Evolutionary conservation across 192 early-diverging fungal species (phyloP).

Genomic region (Dissophora ornata): DNA sequence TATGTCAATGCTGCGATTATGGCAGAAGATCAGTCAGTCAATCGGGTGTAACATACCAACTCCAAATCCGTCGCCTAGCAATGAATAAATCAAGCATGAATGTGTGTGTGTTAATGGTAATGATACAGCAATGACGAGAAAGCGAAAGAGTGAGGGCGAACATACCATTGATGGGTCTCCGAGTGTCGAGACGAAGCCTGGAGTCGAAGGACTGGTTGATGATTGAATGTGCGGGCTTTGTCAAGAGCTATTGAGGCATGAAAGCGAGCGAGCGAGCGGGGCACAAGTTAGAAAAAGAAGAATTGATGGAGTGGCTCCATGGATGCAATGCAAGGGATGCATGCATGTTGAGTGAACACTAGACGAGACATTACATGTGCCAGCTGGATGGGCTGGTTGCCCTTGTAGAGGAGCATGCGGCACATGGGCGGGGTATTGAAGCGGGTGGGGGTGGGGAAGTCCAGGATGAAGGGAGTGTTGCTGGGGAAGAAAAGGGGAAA

Average conservation of each 20-base stretch:
- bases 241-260: slow-evolving; percentile 60
- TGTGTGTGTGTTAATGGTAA: too few species aligned
- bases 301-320: too few species aligned
- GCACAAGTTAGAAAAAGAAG: too few species aligned
- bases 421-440: slow-evolving; percentile 68
- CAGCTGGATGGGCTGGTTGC: slow-evolving; percentile 77
- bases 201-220: slow-evolving; percentile 86
- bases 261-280: too few species aligned
- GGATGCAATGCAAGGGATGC: too few species aligned
- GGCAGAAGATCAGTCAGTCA: too few species aligned
- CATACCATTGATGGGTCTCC: slow-evolving; percentile 75
- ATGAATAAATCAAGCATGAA: too few species aligned
- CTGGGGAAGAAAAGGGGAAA: not conserved
- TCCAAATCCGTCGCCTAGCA: slow-evolving; percentile 80
- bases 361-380: slow-evolving; percentile 65
- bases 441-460: slow-evolving; percentile 28
- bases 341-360: too few species aligned
- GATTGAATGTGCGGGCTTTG: slow-evolving; percentile 81
- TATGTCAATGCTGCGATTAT: too few species aligned
- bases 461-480: slow-evolving; percentile 38
- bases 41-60: slow-evolving; percentile 72
- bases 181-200: slow-evolving; percentile 71
- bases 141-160: not conserved
- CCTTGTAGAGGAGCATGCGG: slow-evolving; percentile 82
- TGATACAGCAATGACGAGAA: too few species aligned